These are phyloP conservation scores for Cryptococcus sp. DNA, from an alignment of 1,284 basidiomycete species.

Conservation along the genomic window DNA sequence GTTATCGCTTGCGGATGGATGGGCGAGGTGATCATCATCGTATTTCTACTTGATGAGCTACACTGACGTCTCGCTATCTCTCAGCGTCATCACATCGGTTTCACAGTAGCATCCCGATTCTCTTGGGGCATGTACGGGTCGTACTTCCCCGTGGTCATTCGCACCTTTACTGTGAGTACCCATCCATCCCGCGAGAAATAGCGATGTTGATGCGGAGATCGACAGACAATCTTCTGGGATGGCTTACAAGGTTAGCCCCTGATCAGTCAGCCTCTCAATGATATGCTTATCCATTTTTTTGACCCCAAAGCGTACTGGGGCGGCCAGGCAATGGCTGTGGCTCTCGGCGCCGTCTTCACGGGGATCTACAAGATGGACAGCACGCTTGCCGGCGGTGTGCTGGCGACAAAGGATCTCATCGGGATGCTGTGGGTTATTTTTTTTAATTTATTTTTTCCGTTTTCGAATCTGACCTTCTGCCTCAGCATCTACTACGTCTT, in stretches of 20 bases:
- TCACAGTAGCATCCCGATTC: slow-evolving; percentile 31
- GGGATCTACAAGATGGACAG: slow-evolving; percentile 3
- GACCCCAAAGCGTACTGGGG: slow-evolving; percentile 26
- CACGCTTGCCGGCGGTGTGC: slow-evolving; percentile 1
- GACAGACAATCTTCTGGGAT: too few species aligned
- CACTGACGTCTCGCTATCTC: slow-evolving; percentile 12
- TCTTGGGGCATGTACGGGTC: slow-evolving; percentile 36
- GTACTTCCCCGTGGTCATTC: slow-evolving; percentile 19
- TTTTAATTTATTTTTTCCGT: too few species aligned
- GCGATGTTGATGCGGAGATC: too few species aligned
- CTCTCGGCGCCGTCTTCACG: slow-evolving; percentile 7
- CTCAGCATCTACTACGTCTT: slow-evolving; percentile 34
- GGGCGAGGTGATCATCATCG: slow-evolving; percentile 30
- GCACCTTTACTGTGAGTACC: too few species aligned
- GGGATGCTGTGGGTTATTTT: slow-evolving; percentile 1
- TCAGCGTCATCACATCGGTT: slow-evolving; percentile 38
- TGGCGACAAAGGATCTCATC: background rate
- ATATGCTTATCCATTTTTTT: background rate
- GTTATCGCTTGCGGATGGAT: slow-evolving; percentile 31
- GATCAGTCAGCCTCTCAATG: too few species aligned
- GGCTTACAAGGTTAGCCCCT: too few species aligned
- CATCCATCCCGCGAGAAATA: slow-evolving; percentile 1
- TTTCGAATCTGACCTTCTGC: background rate
- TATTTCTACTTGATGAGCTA: background rate
- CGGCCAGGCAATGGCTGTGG: slow-evolving; percentile 29